Evolutionary conservation across 2,329 filamentous ascomycete genomes (phyloP).

Genomic region (Didymella pinodella): DNA sequence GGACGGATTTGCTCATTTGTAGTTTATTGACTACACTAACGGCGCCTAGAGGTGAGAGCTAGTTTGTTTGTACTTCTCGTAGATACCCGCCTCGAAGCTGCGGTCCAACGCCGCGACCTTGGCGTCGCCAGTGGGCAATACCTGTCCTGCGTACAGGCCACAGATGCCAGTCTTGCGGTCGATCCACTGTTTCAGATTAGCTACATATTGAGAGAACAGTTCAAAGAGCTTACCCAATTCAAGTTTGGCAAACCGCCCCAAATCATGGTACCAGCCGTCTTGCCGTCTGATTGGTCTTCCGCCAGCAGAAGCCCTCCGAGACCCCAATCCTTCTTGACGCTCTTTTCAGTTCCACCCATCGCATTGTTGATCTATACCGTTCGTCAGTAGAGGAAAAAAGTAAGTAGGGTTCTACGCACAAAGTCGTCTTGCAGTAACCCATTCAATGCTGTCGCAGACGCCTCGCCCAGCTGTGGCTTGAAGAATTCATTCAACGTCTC

Average conservation of each 20-base stretch:
- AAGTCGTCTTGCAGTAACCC: slow-evolving; percentile 48
- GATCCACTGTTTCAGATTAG: slow-evolving; percentile 34
- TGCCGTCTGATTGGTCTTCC: slow-evolving; percentile 34
- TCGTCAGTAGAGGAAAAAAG: neutral
- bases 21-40: neutral
- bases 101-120: slow-evolving; percentile 25
- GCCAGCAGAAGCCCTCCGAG: slow-evolving; percentile 43
- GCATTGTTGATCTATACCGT: slow-evolving; percentile 28
- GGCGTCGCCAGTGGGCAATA: slow-evolving; percentile 42
- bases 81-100: slow-evolving; percentile 34
- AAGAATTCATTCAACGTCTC: slow-evolving; percentile 43
- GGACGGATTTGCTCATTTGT: neutral
- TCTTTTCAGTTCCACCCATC: slow-evolving; percentile 34
- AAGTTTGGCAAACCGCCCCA: slow-evolving; percentile 48
- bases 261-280: slow-evolving; percentile 39
- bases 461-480: slow-evolving; percentile 39
- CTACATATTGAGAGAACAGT: neutral
- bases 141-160: slow-evolving; percentile 42
- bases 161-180: slow-evolving; percentile 44
- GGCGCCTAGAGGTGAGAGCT: slow-evolving; percentile 11
- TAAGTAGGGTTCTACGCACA: slow-evolving; percentile 9
- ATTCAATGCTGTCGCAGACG: slow-evolving; percentile 23
- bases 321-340: slow-evolving; percentile 37
- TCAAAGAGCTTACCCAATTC: slow-evolving; percentile 37
- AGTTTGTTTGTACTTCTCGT: slow-evolving; percentile 26